Base-by-base conservation (phyloP, 768 basidiomycete genomes). In the Boletus sp. region DNA sequence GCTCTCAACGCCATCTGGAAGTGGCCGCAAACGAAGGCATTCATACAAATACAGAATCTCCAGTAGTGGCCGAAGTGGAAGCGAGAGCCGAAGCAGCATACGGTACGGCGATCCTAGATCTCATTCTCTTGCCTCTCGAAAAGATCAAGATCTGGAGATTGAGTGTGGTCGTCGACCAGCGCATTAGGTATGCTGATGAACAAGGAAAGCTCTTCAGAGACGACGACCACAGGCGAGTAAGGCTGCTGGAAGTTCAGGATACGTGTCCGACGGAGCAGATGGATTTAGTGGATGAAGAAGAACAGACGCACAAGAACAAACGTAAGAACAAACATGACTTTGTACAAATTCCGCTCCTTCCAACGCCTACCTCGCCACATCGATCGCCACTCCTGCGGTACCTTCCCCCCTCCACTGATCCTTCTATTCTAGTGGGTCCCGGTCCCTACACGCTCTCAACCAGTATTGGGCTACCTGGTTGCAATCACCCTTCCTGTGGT, bases 131-230 rank as follows among this genome's bases (percentile, higher is more conserved):
- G 78, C 97, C 97, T 2, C 71, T 96, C 52, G 79, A 86, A 37
- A 98, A 98, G 71, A 76, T 94, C 69, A 92, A 89, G 71, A 79
- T 99, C 7, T 86, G 92, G 74, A 79, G 86, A 28, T 60, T 98
- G 9, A 78, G 81, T 2, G 81, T 90, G 3, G 72, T 80, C 6
- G 77, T 99, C 40, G 95, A 98, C 78, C 92, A 71, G 47, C 52
- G 33, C 4, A 30, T 71, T 12, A 56, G 24, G 11, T 65, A 62
- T 44, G 7, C 53, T 7, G 58, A 56, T 18, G 53, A 39, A 37
- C 28, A 15, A 18, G 54, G 49, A 6, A 20, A 2, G 6, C 1
- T 7, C 2, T 33, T 18, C 4, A 51, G 57, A 45, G 54, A 52
- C 1, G 67, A 61, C n/a, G 59, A 60, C 6, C 45, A 18, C 10